Percentiles rank a stretch among this genome's conserved stretches.
Evolutionary conservation across 116 monocot species (phyloP).

Genomic region (Papilionanthe hybrid): DNA sequence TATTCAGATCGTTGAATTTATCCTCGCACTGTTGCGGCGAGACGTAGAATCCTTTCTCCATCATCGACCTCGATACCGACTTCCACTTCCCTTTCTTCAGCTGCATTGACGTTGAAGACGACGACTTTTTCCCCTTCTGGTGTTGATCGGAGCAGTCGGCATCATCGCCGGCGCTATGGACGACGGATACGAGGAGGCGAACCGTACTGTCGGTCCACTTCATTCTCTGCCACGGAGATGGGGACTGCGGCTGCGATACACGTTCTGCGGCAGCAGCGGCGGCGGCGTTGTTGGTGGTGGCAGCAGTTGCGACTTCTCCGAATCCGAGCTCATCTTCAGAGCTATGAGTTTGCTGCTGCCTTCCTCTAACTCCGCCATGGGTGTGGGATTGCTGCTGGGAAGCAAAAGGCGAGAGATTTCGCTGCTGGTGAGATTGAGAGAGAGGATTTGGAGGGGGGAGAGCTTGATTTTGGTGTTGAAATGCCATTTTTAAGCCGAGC

Average conservation of each 20-base stretch:
- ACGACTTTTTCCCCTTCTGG: conserved; percentile 1
- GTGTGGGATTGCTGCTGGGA: background rate
- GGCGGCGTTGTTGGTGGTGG: background rate
- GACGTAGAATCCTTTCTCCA: conserved; percentile 71
- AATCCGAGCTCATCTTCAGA: background rate
- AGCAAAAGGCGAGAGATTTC: no score
- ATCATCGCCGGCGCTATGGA: conserved; percentile 74
- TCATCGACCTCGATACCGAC: conserved; percentile 78
- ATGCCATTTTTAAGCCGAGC: background rate
- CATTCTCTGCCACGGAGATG: conserved; percentile 74
- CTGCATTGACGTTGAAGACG: conserved; percentile 8
- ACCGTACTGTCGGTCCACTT: conserved; percentile 96
- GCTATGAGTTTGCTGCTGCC: background rate
- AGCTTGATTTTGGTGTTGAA: no score
- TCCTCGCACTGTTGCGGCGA: conserved; percentile 96
- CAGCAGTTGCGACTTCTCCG: background rate
- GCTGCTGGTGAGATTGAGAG: no score
- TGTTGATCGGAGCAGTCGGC: conserved; percentile 10
- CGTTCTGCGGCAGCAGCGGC: conserved; percentile 9
- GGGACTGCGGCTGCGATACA: conserved; percentile 1
- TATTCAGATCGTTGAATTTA: conserved; percentile 83
- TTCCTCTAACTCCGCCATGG: background rate
- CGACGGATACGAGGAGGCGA: conserved; percentile 64
- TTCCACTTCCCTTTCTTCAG: conserved; percentile 93
- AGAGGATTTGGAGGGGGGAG: no score